Evolutionary conservation across 768 basidiomycete genomes (phyloP).

Genomic region (Amylocystis lapponica): DNA sequence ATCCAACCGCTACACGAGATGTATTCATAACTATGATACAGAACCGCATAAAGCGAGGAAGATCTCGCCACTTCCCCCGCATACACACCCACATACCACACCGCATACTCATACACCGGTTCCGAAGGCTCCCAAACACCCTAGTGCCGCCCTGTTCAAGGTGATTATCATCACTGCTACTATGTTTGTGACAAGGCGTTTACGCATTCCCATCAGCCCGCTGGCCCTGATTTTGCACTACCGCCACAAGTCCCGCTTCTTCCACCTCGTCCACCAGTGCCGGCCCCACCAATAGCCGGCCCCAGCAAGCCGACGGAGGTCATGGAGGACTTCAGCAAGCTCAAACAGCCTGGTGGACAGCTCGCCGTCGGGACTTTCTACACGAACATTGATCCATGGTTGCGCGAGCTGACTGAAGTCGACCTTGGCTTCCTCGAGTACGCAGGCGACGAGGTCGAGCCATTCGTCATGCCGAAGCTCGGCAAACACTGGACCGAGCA

Average conservation of each 20-base stretch:
- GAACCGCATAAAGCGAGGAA: constrained; percentile 45
- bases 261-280: constrained; percentile 56
- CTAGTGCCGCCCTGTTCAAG: too few relatives aligned
- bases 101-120: constrained; percentile 28
- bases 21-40: constrained; percentile 24
- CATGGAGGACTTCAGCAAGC: constrained; percentile 82
- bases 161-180: too few relatives aligned
- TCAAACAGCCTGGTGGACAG: constrained; percentile 66
- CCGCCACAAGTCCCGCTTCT: constrained; percentile 47
- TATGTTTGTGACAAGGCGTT: too few relatives aligned
- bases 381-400: constrained; percentile 82
- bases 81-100: constrained; percentile 29
- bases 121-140: constrained; percentile 53
- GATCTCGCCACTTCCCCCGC: constrained; percentile 43
- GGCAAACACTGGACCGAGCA: constrained; percentile 84
- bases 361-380: constrained; percentile 74
- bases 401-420: constrained; percentile 88
- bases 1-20: too few relatives aligned
- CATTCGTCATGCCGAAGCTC: constrained; percentile 80
- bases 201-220: constrained; percentile 6
- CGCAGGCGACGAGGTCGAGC: constrained; percentile 85
- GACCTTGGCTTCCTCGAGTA: constrained; percentile 92
- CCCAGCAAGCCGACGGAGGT: constrained; percentile 83
- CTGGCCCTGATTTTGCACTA: constrained; percentile 57
- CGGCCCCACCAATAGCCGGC: constrained; percentile 63